A percentile compares a stretch with the other conserved stretches of the same genome.
Conservation (phyloP, 139 green algal genomes). For the Coelastrella sp. region DNA sequence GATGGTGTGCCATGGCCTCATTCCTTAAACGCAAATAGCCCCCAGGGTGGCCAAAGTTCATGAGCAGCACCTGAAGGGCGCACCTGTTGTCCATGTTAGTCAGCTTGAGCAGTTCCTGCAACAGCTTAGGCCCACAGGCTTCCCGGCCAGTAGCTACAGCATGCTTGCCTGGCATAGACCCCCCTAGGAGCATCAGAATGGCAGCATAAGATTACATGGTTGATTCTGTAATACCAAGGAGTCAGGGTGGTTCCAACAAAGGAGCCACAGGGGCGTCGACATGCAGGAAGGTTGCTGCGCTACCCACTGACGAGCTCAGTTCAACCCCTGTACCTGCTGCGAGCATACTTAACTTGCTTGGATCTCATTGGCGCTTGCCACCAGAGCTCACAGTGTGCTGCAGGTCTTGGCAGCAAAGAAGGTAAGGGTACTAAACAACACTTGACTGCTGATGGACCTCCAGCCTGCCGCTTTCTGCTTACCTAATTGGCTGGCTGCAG, state of each 20-base stretch:
- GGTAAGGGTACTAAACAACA: no score
- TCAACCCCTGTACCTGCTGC: background rate
- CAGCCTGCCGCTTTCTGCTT: background rate
- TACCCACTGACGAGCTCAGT: no score
- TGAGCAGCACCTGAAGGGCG: background rate
- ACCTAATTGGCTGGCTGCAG: background rate
- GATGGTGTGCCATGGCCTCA: background rate
- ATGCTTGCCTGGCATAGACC: background rate
- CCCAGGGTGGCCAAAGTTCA: background rate
- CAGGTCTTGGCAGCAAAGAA: no score
- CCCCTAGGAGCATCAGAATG: background rate
- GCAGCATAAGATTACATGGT: background rate
- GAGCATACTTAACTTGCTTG: background rate
- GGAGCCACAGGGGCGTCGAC: background rate
- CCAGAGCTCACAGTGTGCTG: no score
- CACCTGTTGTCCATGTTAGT: constrained; percentile 22
- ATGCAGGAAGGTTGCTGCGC: no score
- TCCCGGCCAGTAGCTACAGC: constrained; percentile 13
- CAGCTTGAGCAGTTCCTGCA: background rate
- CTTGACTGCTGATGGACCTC: no score
- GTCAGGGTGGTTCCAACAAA: background rate
- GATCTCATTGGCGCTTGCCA: background rate
- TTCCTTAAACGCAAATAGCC: background rate
- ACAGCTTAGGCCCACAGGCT: background rate
- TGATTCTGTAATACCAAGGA: background rate